Conservation (phyloP, 2,329 filamentous ascomycete species). For the Aspergillus neotritici region DNA sequence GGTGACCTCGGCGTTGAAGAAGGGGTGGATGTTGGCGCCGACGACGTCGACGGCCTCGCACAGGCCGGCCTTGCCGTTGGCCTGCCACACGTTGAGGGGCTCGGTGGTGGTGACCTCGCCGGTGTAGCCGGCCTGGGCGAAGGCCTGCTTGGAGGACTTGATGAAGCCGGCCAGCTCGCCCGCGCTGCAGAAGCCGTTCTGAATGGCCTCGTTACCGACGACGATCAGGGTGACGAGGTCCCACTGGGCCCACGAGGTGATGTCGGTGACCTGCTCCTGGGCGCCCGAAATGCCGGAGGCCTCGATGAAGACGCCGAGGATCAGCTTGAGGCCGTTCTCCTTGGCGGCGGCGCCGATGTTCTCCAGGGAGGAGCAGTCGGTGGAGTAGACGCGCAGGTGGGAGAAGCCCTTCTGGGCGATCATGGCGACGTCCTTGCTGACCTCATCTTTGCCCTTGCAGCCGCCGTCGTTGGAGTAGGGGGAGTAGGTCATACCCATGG, state of each 20-base stretch:
- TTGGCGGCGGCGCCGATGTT: conserved; percentile 66
- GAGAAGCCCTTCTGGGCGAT: conserved; percentile 64
- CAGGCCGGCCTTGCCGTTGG: conserved; percentile 52
- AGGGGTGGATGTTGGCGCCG: conserved; percentile 85
- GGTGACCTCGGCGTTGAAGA: conserved; percentile 71
- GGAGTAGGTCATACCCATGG: conserved; percentile 76
- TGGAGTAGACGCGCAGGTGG: conserved; percentile 77
- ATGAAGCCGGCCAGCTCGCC: conserved; percentile 66
- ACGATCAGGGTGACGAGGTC: conserved; percentile 72
- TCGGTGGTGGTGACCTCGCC: conserved; percentile 80
- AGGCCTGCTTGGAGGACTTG: conserved; percentile 56
- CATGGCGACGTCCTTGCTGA: conserved; percentile 55
- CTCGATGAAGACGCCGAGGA: conserved; percentile 83
- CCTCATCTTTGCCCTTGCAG: conserved; percentile 60
- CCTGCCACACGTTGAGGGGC: conserved; percentile 70
- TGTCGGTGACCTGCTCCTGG: conserved; percentile 65
- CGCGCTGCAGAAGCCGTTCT: conserved; percentile 63
- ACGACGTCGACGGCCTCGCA: conserved; percentile 72
- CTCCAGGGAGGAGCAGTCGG: conserved; percentile 78
- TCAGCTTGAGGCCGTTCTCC: conserved; percentile 66
- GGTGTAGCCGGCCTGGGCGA: conserved; percentile 61
- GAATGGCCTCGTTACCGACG: conserved; percentile 86
- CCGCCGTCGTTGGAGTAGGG: conserved; percentile 56
- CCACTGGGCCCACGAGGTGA: conserved; percentile 69
- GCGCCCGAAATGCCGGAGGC: conserved; percentile 56